Evolutionary conservation across 192 early-diverging fungal genomes (phyloP).

Genomic region (Backusella parvicylindrica): DNA sequence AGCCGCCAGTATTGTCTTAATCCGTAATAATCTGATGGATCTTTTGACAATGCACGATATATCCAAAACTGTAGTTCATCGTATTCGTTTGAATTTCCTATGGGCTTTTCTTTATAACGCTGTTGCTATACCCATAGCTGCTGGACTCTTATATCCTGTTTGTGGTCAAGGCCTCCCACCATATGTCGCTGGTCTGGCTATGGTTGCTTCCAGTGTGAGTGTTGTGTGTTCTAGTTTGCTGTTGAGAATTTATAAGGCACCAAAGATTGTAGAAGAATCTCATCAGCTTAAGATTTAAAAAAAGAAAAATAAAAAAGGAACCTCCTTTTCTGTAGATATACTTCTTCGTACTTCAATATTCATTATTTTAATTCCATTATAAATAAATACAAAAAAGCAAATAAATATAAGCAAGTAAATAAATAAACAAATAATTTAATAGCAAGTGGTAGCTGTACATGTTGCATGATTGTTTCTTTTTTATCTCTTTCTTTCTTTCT

Average conservation of each 20-base stretch:
- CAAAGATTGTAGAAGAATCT: slow-evolving; percentile 4
- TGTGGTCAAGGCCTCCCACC: slow-evolving; percentile 60
- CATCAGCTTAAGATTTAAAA: slow-evolving; percentile 3
- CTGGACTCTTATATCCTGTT: slow-evolving; percentile 71
- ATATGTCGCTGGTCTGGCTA: slow-evolving; percentile 84
- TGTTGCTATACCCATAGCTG: slow-evolving; percentile 87
- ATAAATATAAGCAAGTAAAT: too few relatives aligned
- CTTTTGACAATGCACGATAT: slow-evolving; percentile 78
- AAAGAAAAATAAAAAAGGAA: background rate
- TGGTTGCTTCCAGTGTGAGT: slow-evolving; percentile 83
- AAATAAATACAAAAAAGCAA: too few relatives aligned
- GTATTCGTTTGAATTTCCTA: slow-evolving; percentile 83
- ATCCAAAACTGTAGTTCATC: slow-evolving; percentile 67
- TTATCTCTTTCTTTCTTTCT: too few relatives aligned
- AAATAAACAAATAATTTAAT: too few relatives aligned
- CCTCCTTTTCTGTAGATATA: background rate
- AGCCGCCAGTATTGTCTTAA: slow-evolving; percentile 79
- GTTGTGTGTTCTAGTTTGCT: slow-evolving; percentile 80
- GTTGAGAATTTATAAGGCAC: slow-evolving; percentile 37
- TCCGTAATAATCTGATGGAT: slow-evolving; percentile 74
- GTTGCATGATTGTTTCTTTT: too few relatives aligned
- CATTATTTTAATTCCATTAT: background rate
- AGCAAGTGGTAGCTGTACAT: too few relatives aligned
- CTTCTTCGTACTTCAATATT: background rate
- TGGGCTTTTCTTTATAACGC: slow-evolving; percentile 91